phyloP scores from a whole-genome alignment of 495 filamentous ascomycete genomes.

The Venustampulla echinocandica region DNA sequence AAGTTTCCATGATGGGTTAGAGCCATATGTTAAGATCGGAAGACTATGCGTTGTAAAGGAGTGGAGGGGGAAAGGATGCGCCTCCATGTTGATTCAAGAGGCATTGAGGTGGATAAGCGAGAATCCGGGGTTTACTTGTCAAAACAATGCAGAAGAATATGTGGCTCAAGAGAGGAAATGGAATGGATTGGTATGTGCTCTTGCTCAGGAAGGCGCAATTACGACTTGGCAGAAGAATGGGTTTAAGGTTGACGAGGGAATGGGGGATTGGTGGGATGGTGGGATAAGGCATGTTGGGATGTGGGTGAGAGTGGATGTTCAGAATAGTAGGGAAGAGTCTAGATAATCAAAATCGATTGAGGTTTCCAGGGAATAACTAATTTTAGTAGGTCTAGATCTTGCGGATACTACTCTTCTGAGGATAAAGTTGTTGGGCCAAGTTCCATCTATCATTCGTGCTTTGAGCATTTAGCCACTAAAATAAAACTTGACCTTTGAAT shows the following conservation, averaged over 20 bases:
- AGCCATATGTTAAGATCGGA: conserved; percentile 69
- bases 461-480: too few relatives aligned
- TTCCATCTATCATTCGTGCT: too few relatives aligned
- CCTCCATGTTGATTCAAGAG: conserved; percentile 49
- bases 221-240: conserved; percentile 54
- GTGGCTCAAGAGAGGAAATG: conserved; percentile 40
- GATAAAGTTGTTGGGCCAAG: too few relatives aligned
- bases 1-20: conserved; percentile 41
- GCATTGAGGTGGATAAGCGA: conserved; percentile 42
- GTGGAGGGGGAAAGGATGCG: conserved; percentile 55
- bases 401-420: too few relatives aligned
- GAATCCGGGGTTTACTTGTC: conserved; percentile 1
- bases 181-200: conserved; percentile 62
- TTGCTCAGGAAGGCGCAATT: conserved; percentile 57
- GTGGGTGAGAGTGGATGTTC: conserved; percentile 34
- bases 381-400: too few relatives aligned
- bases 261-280: conserved; percentile 74
- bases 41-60: conserved; percentile 55
- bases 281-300: conserved; percentile 81
- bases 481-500: too few relatives aligned
- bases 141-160: conserved; percentile 25
- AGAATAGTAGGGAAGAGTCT: neutral
- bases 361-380: too few relatives aligned
- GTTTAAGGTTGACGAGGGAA: conserved; percentile 57
- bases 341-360: too few relatives aligned